Percentiles rank a stretch among this genome's conserved stretches.
phyloP scores from a whole-genome alignment of 768 basidiomycete species.

The Plicaturopsis crispa region DNA sequence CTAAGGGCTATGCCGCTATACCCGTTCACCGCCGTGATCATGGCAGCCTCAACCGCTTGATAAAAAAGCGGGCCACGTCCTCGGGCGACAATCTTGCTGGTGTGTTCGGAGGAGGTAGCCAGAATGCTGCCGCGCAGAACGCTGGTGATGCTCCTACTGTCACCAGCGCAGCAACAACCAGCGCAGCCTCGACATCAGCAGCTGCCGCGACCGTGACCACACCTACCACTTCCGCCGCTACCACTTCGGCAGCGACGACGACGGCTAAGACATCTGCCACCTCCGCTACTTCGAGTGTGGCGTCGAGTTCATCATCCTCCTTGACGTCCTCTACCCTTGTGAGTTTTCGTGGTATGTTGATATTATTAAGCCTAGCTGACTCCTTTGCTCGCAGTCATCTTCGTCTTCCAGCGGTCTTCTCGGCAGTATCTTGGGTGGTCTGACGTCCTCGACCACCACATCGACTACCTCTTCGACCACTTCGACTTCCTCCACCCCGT shows the following conservation, averaged over 20 bases:
- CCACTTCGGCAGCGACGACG: conserved; percentile 9
- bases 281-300: conserved; percentile 8
- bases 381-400: neutral
- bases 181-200: conserved; percentile 10
- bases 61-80: conserved; percentile 54
- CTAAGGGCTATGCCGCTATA: conserved; percentile 29
- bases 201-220: conserved; percentile 10
- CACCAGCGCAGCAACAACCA: conserved; percentile 1
- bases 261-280: conserved; percentile 14
- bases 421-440: neutral
- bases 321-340: conserved; percentile 10
- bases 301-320: conserved; percentile 15
- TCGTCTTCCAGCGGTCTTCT: neutral
- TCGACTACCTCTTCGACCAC: conserved; percentile 9
- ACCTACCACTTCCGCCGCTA: conserved; percentile 10
- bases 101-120: neutral
- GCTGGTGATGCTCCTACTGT: conserved; percentile 9
- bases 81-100: neutral
- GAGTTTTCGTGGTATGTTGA: neutral
- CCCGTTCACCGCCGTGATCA: conserved; percentile 45
- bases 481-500: conserved; percentile 13
- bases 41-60: conserved; percentile 50
- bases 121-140: neutral
- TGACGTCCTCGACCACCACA: conserved; percentile 1
- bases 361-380: neutral